Conservation (phyloP, 2,329 filamentous ascomycete species). For the Sclerotinia spermophila region DNA sequence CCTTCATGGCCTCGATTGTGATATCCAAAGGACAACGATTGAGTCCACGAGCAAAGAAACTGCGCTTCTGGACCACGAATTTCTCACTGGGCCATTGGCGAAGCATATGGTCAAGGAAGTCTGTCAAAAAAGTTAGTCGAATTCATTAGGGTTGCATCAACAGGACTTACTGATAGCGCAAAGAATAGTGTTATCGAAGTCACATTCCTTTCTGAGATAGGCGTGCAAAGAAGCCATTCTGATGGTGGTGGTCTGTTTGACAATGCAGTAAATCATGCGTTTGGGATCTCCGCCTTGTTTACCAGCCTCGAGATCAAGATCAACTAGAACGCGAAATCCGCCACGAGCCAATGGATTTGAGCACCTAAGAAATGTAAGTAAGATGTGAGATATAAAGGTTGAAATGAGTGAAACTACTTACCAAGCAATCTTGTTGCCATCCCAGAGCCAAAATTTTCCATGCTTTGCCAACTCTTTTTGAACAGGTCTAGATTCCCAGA, state of each 20-base stretch:
- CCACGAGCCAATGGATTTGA: conserved; percentile 27
- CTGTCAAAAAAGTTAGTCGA: conserved; percentile 35
- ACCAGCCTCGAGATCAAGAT: conserved; percentile 66
- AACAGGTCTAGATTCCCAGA: conserved; percentile 66
- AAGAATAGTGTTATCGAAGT: conserved; percentile 64
- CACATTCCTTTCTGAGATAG: conserved; percentile 60
- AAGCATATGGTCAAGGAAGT: conserved; percentile 86
- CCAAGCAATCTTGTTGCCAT: conserved; percentile 87
- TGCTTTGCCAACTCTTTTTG: conserved; percentile 51
- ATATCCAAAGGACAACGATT: conserved; percentile 51
- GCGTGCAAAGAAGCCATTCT: conserved; percentile 61
- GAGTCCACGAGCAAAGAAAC: conserved; percentile 59
- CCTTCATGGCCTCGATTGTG: conserved; percentile 76
- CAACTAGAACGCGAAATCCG: conserved; percentile 57
- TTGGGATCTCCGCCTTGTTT: conserved; percentile 36
- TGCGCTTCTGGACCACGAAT: conserved; percentile 72
- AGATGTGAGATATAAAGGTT: neutral
- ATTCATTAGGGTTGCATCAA: neutral
- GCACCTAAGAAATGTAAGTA: conserved; percentile 39
- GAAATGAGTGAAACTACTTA: conserved; percentile 40
- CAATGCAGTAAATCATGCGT: conserved; percentile 51
- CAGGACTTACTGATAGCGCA: conserved; percentile 66
- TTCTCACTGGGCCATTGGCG: conserved; percentile 70
- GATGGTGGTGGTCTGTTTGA: conserved; percentile 64
- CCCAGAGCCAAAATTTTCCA: conserved; percentile 62